These are phyloP conservation scores for Didymella glomerata DNA, from an alignment of 2,329 filamentous ascomycete species.

Conservation along the genomic window DNA sequence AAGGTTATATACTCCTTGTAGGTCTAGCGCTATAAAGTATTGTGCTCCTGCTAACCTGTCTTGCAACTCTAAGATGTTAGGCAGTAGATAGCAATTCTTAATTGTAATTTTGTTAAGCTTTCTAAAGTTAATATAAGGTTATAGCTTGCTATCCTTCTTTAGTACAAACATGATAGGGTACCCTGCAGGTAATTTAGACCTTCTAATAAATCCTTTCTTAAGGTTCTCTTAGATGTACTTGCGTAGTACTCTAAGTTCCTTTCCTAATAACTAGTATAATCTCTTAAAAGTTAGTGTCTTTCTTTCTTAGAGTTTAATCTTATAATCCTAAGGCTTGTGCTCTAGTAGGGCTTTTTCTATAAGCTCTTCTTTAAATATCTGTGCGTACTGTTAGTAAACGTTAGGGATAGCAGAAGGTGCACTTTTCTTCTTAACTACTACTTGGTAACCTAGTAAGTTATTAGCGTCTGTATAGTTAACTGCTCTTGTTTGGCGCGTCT, in stretches of 20 bases:
- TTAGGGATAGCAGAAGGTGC: too few species aligned
- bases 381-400: too few species aligned
- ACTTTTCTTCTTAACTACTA: too few species aligned
- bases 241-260: background rate
- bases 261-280: background rate
- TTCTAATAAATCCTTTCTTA: background rate
- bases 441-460: too few species aligned
- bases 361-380: too few species aligned
- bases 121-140: background rate
- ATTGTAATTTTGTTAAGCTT: background rate
- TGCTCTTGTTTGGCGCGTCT: too few species aligned
- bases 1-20: background rate
- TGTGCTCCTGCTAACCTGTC: background rate
- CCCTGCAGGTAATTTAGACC: background rate
- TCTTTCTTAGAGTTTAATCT: background rate
- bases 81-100: background rate
- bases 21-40: background rate
- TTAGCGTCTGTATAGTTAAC: too few species aligned
- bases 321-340: background rate
- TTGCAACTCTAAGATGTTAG: background rate
- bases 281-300: background rate
- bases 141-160: background rate
- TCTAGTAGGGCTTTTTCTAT: background rate
- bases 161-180: background rate
- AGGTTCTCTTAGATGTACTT: slow-evolving; percentile 1